Evolutionary conservation across 306 rosid genomes (phyloP), one percentile per base, ranked within the genome.

Genomic region (Cucumis melo): DNA sequence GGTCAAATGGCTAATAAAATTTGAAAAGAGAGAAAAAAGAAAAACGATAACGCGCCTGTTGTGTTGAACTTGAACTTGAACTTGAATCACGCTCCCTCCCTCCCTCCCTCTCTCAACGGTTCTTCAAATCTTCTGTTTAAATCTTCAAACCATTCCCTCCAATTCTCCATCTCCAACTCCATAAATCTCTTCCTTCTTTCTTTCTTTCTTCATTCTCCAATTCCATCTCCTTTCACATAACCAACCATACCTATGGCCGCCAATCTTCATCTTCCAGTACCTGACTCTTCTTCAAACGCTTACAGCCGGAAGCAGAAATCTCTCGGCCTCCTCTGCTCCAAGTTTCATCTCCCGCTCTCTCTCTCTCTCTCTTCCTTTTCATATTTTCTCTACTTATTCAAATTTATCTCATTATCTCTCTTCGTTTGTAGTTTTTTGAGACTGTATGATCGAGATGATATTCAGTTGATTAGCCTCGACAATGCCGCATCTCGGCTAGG

Each of bases 321-420:
- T 13, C 84, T 94, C 11, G 98, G 98, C 68, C 96, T 94, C 57
- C 76, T 94, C 19, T 91, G 98, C 88, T 88, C 98, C 80, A 94
- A 94, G 98, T 93, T 82, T 17, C 6, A 29, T 13, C 77, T 9
- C 70, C 6, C 6, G 56, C 36, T 11, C 10, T 19, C 2, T 3
- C 70, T 4, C 6, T 60, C 36, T 11, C 10, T 19, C 2, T 3
- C 29, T 1, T 23, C 12, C n/a, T 1, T 24, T 27, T 12, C 14
- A 2, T 15, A 4, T 4, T 51, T 16, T 51, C 2, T 16, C 17
- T 3, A 10, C 38, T 41, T 2, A n/a, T 27, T 57, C 0, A 56
- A 0, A 51, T 51, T 5, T 17, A 16, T 51, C 71, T 64, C 0
- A 64, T 34, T 17, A 9, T 62, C 56, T 14, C 67, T 32, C 7